Evolutionary conservation across 805 yeast species (phyloP), one percentile per base, ranked within the genome.

Genomic region (Wickerhamiella domercqiae): DNA sequence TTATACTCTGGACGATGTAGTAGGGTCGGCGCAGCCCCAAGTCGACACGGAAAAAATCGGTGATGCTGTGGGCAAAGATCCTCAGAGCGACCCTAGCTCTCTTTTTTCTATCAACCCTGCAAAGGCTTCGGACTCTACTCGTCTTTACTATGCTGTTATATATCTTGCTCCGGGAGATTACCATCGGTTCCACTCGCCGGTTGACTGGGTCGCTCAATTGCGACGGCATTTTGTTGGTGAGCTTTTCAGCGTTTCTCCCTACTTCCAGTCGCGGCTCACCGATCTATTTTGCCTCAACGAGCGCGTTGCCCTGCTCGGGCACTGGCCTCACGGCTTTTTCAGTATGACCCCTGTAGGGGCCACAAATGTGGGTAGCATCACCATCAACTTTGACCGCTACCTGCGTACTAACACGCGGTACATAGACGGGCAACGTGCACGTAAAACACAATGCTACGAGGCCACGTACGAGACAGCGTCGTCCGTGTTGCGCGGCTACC

Each of bases 301-400:
- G 60, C 70, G 99, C 49, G 98, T 90, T 3, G 93, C 98, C 0
- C 61, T 90, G 35, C 67, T 90, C 39, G 99, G 99, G 1, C 75
- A 82, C 51, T 90, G 98, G 98, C 81, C 79, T 54, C 70, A 90
- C 55, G 99, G 99, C 0, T 90, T 90, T 51, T 90, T 90, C 62
- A 78, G 93, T 46, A 90, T 90, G 99, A 87, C 94, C 1, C 96
- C 99, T 0, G 98, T 90, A 9, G 99, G 99, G 11, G 99, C 99
- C 18, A 90, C 98, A 2, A 90, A 90, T 60, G 99, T 90, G 21
- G 99, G 99, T 4, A 78, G 93, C 50, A 90, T 90, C 47, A 75
- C 78, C 41, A 68, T 90, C 47, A 83, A 86, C 54, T 90, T 90
- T 52, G 99, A 90, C 59, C 77, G 78, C 60, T 86, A 81, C 51